A percentile compares a stretch with the other conserved stretches of the same genome.
Evolutionary conservation across 371 early-diverging fungal species (phyloP).

Genomic region (Nematocida parisii): DNA sequence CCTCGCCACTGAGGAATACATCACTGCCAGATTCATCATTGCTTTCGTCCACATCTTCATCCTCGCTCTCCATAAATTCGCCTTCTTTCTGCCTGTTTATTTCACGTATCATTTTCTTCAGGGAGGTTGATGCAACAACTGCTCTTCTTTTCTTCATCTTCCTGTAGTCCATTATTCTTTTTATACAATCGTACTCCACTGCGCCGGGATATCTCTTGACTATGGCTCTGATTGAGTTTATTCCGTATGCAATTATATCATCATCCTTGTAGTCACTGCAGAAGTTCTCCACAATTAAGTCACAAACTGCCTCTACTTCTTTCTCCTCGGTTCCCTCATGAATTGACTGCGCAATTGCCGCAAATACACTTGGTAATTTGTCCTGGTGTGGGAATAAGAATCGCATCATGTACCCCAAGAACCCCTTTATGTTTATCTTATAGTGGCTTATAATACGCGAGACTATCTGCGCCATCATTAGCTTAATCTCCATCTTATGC

Average conservation of each 20-base stretch:
- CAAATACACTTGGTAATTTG: conserved; percentile 51
- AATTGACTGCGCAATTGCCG: conserved; percentile 45
- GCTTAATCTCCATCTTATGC: conserved; percentile 37
- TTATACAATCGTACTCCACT: conserved; percentile 12
- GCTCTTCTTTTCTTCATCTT: conserved; percentile 30
- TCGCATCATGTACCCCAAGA: conserved; percentile 59
- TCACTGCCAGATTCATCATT: conserved; percentile 2
- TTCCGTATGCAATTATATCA: conserved; percentile 65
- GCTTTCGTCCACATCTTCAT: conserved; percentile 34
- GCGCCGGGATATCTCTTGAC: conserved; percentile 54
- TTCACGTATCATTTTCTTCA: conserved; percentile 47
- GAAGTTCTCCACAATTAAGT: conserved; percentile 56
- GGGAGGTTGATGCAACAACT: conserved; percentile 11
- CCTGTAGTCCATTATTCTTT: conserved; percentile 32
- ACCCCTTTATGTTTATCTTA: conserved; percentile 59
- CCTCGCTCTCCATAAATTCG: conserved; percentile 33
- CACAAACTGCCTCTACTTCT: conserved; percentile 57
- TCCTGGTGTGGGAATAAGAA: conserved; percentile 53
- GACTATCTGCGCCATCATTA: conserved; percentile 57
- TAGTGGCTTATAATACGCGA: conserved; percentile 57
- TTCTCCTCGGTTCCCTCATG: conserved; percentile 25
- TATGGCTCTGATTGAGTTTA: conserved; percentile 61
- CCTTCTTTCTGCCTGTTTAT: conserved; percentile 5
- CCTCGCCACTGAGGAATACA: conserved; percentile 6
- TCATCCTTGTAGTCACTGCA: conserved; percentile 65